A percentile compares a stretch with the other conserved stretches of the same genome.
These are phyloP conservation scores for Scleroderma bovista DNA, from an alignment of 768 basidiomycete genomes.

Conservation along the genomic window DNA sequence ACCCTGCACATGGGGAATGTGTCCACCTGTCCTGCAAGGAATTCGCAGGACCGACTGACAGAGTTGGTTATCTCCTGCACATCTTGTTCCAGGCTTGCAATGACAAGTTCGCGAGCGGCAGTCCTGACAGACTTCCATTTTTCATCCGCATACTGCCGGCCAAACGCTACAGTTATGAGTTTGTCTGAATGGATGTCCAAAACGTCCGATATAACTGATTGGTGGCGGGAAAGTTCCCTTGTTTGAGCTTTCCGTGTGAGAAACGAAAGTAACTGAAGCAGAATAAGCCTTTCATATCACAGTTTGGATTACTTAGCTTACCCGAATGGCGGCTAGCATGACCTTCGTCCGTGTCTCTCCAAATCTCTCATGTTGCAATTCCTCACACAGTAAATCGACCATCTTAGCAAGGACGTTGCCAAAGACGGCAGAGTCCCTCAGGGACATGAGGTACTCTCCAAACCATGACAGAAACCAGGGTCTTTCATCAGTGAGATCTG, in stretches of 20 bases:
- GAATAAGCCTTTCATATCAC: conserved; percentile 3
- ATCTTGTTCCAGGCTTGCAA: conserved; percentile 28
- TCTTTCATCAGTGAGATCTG: conserved; percentile 27
- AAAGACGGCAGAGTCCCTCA: conserved; percentile 44
- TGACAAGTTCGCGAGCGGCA: conserved; percentile 39
- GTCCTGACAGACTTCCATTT: conserved; percentile 40
- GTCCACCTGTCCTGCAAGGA: conserved; percentile 25
- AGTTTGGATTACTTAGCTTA: conserved; percentile 32
- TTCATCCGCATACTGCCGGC: conserved; percentile 31
- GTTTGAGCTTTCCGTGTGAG: conserved; percentile 29
- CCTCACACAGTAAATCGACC: conserved; percentile 70
- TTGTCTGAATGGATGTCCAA: conserved; percentile 48
- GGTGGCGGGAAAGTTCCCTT: conserved; percentile 21
- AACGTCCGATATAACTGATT: conserved; percentile 29
- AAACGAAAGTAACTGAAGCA: conserved; percentile 28
- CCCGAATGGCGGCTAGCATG: conserved; percentile 57
- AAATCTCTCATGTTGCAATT: conserved; percentile 76
- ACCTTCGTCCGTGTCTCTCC: conserved; percentile 50
- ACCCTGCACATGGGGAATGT: conserved; percentile 36
- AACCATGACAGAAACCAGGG: conserved; percentile 62
- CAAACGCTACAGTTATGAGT: conserved; percentile 44
- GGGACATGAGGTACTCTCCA: conserved; percentile 52
- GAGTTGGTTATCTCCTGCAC: conserved; percentile 26
- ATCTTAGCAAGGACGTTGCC: conserved; percentile 70
- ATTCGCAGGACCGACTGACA: conserved; percentile 29